These are phyloP conservation scores for Lenwebbia sp. DNA, from an alignment of 345 rosid species.

Conservation along the genomic window DNA sequence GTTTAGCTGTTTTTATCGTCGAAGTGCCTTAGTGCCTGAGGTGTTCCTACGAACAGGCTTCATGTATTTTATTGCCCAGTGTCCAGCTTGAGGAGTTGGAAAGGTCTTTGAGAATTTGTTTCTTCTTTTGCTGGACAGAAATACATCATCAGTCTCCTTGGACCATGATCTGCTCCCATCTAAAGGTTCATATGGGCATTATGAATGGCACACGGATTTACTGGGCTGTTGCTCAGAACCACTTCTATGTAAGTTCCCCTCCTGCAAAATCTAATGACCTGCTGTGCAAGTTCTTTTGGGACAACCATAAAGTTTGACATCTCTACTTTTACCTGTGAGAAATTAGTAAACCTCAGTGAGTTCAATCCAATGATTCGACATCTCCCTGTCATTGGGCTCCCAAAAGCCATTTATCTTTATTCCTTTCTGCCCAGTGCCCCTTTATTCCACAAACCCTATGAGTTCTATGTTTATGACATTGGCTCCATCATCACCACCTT, in stretches of 20 bases:
- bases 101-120: background rate
- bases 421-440: background rate
- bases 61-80: background rate
- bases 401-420: background rate
- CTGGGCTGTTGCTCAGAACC: constrained; percentile 97
- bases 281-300: background rate
- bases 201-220: constrained; percentile 91
- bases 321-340: background rate
- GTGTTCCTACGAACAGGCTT: background rate
- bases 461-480: background rate
- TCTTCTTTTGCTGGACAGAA: constrained; percentile 35
- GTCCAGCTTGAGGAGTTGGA: background rate
- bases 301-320: background rate
- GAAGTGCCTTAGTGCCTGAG: background rate
- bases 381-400: background rate
- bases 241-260: constrained; percentile 57
- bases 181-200: constrained; percentile 39
- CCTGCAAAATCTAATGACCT: background rate
- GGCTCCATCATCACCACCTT: background rate
- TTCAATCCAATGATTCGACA: background rate
- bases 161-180: constrained; percentile 57
- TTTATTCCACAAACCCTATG: background rate
- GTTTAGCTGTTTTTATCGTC: background rate
- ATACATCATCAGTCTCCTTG: constrained; percentile 60
- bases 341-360: background rate